Base-by-base conservation (phyloP, 139 green algal species). In the Edaphochlamys debaryana region DNA sequence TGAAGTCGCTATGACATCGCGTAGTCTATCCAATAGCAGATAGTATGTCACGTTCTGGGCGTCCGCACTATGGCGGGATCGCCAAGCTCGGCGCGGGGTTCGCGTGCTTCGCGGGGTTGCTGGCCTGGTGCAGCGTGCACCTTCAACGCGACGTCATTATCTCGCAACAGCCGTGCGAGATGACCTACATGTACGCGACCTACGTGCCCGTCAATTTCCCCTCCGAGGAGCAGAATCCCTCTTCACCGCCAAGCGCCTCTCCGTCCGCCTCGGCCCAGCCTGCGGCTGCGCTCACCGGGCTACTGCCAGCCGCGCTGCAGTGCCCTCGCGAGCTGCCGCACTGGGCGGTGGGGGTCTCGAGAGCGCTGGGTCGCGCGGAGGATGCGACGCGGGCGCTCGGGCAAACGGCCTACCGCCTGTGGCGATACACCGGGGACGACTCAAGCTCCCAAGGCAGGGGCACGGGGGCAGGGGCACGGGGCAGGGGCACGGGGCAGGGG, bases 151-250 rank as follows among this genome's bases (percentile, higher is more conserved):
- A 64, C 20, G 29, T 82, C 0, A 23, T 82, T 41, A 4, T 20
- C 2, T 82, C 76, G 7, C 41, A 74, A 20, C 76, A 73, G 42
- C 42, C 75, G 6, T 90, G 86, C 60, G 86, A 90, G 63, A 90
- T 87, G 86, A 87, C 80, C 3, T 90, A 90, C 75, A 85, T 87
- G 70, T 77, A 86, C 56, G 15, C 81, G 1, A 36, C 9, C 0
- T 86, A 75, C 29, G n/a, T 22, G 32, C 27, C 45, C 8, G 63
- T 86, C 29, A 36, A 74, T 25, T 25, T 71, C 41, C 60, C 56
- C n/a, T n/a, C n/a, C n/a, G n/a, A n/a, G n/a, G n/a, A 9, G 6
- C 5, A 19, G 50, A 58, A 58, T 58, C 25, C 20, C 50, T 58
- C 20, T 29, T 58, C 50, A 29, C 50, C 20, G 50, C 50, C n/a